phyloP scores from a whole-genome alignment of 768 basidiomycete genomes.

The Boletus subparvulus region DNA sequence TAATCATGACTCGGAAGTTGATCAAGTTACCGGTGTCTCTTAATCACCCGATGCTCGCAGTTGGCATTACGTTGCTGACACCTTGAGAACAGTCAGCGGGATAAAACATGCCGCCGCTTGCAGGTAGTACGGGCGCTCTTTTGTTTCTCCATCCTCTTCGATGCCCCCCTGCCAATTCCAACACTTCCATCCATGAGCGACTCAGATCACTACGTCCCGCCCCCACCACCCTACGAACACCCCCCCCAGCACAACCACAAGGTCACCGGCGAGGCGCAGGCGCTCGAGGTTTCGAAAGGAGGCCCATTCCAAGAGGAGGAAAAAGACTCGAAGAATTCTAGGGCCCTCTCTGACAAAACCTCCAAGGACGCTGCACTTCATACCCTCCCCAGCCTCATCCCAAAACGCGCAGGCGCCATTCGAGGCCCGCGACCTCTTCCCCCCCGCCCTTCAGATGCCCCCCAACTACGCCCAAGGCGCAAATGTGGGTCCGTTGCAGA shows the following conservation, averaged over 20 bases:
- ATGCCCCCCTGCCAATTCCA: background rate
- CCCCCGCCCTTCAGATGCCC: constrained; percentile 15
- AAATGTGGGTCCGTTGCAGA: constrained; percentile 3
- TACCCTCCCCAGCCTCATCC: background rate
- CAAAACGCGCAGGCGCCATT: constrained; percentile 2
- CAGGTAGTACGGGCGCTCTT: constrained; percentile 9
- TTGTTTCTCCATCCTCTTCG: background rate
- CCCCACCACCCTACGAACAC: constrained; percentile 44
- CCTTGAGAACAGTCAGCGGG: too few species aligned
- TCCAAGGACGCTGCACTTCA: background rate
- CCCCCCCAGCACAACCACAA: constrained; percentile 52
- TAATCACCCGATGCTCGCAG: background rate
- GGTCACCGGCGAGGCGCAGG: constrained; percentile 31
- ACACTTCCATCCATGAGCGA: constrained; percentile 18
- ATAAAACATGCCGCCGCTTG: constrained; percentile 11
- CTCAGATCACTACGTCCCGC: constrained; percentile 25
- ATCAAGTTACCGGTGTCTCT: background rate
- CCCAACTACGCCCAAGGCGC: background rate
- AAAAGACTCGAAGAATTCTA: constrained; percentile 13
- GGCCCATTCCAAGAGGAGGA: constrained; percentile 16
- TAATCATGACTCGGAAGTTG: too few species aligned
- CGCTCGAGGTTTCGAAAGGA: constrained; percentile 9
- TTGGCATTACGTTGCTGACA: constrained; percentile 5
- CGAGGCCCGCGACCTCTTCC: constrained; percentile 29
- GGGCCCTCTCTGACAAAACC: constrained; percentile 4